A percentile compares a stretch with the other conserved stretches of the same genome.
These are phyloP conservation scores for Candida berthetii DNA, from an alignment of 805 yeast genomes.

Conservation along the genomic window DNA sequence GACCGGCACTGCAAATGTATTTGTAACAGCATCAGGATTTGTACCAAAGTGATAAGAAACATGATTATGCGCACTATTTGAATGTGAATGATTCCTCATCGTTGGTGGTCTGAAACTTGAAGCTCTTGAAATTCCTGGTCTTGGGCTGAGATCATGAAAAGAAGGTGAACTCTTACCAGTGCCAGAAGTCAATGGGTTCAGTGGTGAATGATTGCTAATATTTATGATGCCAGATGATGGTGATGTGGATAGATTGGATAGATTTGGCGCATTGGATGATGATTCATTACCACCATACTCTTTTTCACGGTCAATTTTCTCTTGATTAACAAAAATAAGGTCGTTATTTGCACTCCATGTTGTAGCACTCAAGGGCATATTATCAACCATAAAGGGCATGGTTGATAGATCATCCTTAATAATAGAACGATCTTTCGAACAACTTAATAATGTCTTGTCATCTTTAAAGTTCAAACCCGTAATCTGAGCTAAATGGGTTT, in stretches of 20 bases:
- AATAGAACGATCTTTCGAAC: slow-evolving; percentile 44
- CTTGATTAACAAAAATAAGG: slow-evolving; percentile 47
- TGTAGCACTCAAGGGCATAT: slow-evolving; percentile 42
- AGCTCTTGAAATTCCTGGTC: slow-evolving; percentile 18
- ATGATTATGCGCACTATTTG: slow-evolving; percentile 4
- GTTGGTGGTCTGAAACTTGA: slow-evolving; percentile 14
- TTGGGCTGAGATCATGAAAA: slow-evolving; percentile 8
- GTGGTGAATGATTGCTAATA: neutral
- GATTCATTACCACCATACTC: neutral
- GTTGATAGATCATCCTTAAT: slow-evolving; percentile 39
- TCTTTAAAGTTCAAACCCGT: slow-evolving; percentile 54
- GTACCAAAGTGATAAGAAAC: slow-evolving; percentile 7
- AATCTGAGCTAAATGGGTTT: slow-evolving; percentile 40
- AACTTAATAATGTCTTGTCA: slow-evolving; percentile 38
- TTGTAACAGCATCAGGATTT: slow-evolving; percentile 9
- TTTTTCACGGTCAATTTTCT: slow-evolving; percentile 32
- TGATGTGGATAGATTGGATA: slow-evolving; percentile 7
- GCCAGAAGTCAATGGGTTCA: neutral
- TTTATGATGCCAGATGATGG: slow-evolving; percentile 3
- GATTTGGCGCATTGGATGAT: neutral
- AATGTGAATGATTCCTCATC: slow-evolving; percentile 12
- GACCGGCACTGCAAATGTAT: slow-evolving; percentile 14
- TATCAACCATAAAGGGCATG: slow-evolving; percentile 39
- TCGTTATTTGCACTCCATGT: slow-evolving; percentile 55
- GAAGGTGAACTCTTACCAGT: neutral